Percentiles rank a stretch among this genome's conserved stretches.
These are phyloP conservation scores for Fusarium phyllophilum DNA, from an alignment of 2,329 filamentous ascomycete genomes.

Conservation along the genomic window DNA sequence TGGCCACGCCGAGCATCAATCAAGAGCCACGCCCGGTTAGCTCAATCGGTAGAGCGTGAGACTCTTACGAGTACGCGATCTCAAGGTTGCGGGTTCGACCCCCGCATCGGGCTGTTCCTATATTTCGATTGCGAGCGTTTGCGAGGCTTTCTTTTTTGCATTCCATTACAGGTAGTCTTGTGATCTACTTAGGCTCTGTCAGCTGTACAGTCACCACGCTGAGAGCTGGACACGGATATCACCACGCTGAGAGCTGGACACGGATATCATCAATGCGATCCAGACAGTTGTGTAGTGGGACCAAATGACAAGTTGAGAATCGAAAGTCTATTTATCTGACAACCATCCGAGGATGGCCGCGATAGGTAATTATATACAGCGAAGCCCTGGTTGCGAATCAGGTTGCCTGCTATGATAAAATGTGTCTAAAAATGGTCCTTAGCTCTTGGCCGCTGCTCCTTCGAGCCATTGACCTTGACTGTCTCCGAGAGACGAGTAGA, in stretches of 20 bases:
- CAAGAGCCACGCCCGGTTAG: slow-evolving; percentile 48
- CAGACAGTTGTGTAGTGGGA: too few species aligned
- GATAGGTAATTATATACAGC: background rate
- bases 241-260: too few species aligned
- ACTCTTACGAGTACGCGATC: slow-evolving; percentile 65
- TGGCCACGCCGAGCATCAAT: background rate
- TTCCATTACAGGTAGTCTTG: accelerated
- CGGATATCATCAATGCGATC: too few species aligned
- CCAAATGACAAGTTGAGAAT: background rate
- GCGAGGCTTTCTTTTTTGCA: slow-evolving; percentile 13
- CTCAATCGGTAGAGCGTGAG: slow-evolving; percentile 69
- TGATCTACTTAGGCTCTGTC: background rate
- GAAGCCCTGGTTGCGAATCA: background rate
- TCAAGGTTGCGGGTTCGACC: slow-evolving; percentile 67
- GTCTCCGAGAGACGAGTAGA: accelerated
- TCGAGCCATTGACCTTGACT: background rate
- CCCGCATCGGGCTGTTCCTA: slow-evolving; percentile 52
- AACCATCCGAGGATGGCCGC: background rate
- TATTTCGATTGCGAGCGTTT: slow-evolving; percentile 24
- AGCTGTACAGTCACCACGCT: accelerated
- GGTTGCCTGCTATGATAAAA: background rate
- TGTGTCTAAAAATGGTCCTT: background rate
- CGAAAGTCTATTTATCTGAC: background rate
- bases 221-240: too few species aligned
- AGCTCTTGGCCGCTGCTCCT: background rate